Base-by-base conservation (phyloP, 164 flowering plant genomes). In the Kingdonia uniflora region DNA sequence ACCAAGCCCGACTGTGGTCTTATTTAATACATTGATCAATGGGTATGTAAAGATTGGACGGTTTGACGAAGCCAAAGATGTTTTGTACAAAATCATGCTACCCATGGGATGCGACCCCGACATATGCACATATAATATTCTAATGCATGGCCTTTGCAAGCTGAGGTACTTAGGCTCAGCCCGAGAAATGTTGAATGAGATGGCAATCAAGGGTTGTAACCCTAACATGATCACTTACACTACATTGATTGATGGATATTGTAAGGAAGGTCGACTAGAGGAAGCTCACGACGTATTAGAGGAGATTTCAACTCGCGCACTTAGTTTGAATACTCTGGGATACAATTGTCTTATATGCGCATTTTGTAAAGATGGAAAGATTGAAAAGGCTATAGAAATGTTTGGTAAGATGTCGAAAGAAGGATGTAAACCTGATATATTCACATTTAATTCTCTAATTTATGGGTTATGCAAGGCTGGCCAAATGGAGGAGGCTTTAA, bases 321-420 rank as follows among this genome's bases (percentile, higher is more conserved):
- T 78, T 4, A 42, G 40, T 21, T 59, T 86, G 56, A 86, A 81
- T 65, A 74, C 75, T 11, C 85, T 72, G 12, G 88, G 84, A 54
- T 86, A 78, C 69, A 92, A 92, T 67, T 74, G 83, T 61, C 54
- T 92, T 26, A 77, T 92, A 47, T 56, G 52, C 64, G 95, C 95
- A 37, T 52, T 84, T 22, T 78, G 84, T 69, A 84, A 73, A 67
- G 64, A 57, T 39, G 78, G 71, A 15, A 73, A 63, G 48, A 52
- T 84, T 25, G 48, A 68, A 8, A 77, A 78, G 52, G 97, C 97
- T 46, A 43, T 73, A 56, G 61, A 67, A 22, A 45, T 87, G 49
- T 62, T 75, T 23, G 26, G 26, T 59, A 71, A 37, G 13, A 37
- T 37, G 40, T 13, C 40, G 13, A 13, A 7, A 37, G 40, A 37